Percentiles rank a stretch among this genome's conserved stretches.
phyloP scores from a whole-genome alignment of 1,284 basidiomycete genomes.

The Ganoderma multipileum region DNA sequence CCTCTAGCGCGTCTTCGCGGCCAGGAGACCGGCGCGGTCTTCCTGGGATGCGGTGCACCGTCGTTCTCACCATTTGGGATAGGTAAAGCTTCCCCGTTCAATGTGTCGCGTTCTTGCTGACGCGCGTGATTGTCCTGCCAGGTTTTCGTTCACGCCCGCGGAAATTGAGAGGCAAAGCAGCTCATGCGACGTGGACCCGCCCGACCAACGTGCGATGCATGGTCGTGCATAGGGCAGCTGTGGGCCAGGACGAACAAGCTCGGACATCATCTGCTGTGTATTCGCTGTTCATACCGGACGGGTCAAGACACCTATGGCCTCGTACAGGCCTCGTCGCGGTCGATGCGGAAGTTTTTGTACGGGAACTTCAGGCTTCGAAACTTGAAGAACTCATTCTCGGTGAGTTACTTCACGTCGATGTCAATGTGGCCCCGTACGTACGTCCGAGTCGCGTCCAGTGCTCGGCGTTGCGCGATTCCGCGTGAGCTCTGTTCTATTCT shows the following conservation, averaged over 20 bases:
- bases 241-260: background rate
- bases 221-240: background rate
- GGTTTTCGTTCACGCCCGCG: conserved; percentile 4
- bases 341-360: background rate
- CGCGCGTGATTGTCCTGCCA: conserved; percentile 22
- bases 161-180: background rate
- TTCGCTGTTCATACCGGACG: conserved; percentile 5
- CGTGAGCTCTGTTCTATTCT: background rate
- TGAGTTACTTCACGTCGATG: background rate
- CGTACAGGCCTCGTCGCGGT: conserved; percentile 2
- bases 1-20: background rate
- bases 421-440: background rate
- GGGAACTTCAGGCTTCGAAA: background rate
- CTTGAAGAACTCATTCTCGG: background rate
- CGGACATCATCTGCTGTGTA: background rate
- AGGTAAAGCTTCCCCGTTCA: background rate
- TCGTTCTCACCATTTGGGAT: conserved; percentile 6
- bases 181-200: conserved; percentile 1
- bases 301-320: conserved; percentile 8
- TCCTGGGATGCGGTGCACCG: conserved; percentile 12
- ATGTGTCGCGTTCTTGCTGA: conserved; percentile 7
- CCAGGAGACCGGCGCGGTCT: conserved; percentile 18
- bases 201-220: conserved; percentile 20
- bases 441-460: background rate
- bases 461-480: background rate